phyloP scores from a whole-genome alignment of 202 grass and related monocot genomes.

The Panicum hallii region DNA sequence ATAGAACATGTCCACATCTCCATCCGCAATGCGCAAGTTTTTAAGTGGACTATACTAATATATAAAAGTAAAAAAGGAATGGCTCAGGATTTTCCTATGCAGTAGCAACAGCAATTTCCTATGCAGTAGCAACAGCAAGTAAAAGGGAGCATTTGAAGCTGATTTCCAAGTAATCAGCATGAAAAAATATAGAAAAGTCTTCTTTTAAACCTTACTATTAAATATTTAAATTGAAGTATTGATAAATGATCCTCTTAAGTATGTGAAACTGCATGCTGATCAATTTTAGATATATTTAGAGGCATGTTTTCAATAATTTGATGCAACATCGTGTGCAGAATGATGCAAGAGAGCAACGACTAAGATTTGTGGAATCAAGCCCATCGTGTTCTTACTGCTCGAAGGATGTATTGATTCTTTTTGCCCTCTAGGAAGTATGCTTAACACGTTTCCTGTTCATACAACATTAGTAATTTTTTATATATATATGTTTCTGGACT shows the following conservation, averaged over 20 bases:
- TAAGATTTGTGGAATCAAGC: constrained; percentile 76
- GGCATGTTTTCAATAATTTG: background rate
- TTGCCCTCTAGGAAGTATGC: background rate
- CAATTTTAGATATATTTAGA: constrained; percentile 8
- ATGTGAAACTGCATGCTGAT: background rate
- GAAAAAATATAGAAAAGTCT: background rate
- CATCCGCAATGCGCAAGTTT: too few species aligned
- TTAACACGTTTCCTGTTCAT: background rate
- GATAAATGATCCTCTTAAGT: background rate
- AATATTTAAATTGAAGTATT: background rate
- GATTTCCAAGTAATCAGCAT: constrained; percentile 3
- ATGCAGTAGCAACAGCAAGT: too few species aligned
- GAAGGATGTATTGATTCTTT: constrained; percentile 67
- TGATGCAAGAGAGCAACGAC: constrained; percentile 72
- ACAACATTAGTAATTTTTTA: background rate
- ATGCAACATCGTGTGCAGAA: constrained; percentile 53
- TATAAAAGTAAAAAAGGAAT: too few species aligned
- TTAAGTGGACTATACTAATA: too few species aligned
- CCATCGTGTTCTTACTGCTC: constrained; percentile 75
- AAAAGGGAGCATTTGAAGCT: background rate
- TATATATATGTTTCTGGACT: constrained; percentile 53
- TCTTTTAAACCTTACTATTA: background rate
- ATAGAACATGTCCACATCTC: too few species aligned
- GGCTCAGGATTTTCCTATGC: too few species aligned
- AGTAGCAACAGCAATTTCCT: too few species aligned